Evolutionary conservation across 352 stramenopile genomes (phyloP).

Genomic region (Phytophthora colocasiae): DNA sequence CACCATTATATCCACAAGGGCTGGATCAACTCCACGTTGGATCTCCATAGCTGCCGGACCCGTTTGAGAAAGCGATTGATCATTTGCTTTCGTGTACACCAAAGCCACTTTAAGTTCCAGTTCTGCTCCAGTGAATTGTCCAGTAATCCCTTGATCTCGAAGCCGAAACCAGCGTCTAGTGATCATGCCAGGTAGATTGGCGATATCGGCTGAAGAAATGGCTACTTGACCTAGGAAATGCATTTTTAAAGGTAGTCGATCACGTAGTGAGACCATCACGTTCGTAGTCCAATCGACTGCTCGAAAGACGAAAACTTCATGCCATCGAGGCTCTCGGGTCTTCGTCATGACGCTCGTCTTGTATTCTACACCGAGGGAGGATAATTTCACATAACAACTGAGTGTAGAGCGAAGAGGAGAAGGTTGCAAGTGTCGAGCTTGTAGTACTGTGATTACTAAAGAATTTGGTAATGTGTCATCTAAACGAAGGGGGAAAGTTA

Average conservation of each 20-base stretch:
- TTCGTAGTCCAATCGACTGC: constrained; percentile 69
- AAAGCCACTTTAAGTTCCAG: constrained; percentile 78
- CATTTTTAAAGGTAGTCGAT: constrained; percentile 81
- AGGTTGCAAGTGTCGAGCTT: constrained; percentile 58
- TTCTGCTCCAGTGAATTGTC: constrained; percentile 49
- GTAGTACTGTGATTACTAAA: constrained; percentile 74
- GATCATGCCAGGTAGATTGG: constrained; percentile 60
- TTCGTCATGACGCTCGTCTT: constrained; percentile 79
- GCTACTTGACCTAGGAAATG: constrained; percentile 69
- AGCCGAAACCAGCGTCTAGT: constrained; percentile 69
- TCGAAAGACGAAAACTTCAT: constrained; percentile 81
- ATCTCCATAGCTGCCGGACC: constrained; percentile 24
- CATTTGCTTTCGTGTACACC: constrained; percentile 71
- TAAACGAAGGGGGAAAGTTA: not conserved
- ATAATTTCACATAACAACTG: constrained; percentile 80
- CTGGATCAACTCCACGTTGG: constrained; percentile 16
- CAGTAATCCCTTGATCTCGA: constrained; percentile 48
- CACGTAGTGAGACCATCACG: constrained; percentile 71
- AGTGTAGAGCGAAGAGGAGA: constrained; percentile 61
- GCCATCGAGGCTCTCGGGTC: constrained; percentile 72
- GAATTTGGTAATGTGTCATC: constrained; percentile 78
- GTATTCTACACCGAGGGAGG: constrained; percentile 64
- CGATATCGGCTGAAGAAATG: constrained; percentile 64
- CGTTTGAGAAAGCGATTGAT: constrained; percentile 40
- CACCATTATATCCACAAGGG: constrained; percentile 39